Evolutionary conservation across 2,329 filamentous ascomycete genomes (phyloP).

Genomic region (Xylariaceae sp.): DNA sequence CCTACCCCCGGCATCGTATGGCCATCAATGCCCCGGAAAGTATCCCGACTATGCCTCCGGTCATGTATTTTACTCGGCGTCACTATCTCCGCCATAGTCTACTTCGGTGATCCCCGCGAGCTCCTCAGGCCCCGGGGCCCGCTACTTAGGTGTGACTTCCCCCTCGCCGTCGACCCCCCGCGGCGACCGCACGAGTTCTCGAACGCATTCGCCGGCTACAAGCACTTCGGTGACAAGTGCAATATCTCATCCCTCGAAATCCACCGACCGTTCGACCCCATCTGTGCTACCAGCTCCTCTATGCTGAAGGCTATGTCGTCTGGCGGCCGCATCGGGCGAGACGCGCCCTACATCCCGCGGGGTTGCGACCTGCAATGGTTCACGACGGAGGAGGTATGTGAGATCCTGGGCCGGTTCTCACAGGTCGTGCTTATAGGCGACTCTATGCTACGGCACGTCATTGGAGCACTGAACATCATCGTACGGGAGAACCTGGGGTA

Average conservation of each 20-base stretch:
- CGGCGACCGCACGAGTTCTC: constrained; percentile 14
- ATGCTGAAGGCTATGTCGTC: constrained; percentile 39
- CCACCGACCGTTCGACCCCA: constrained; percentile 30
- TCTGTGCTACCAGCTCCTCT: constrained; percentile 33
- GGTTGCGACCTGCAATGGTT: constrained; percentile 45
- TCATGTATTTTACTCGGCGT: neutral
- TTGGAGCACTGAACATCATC: constrained; percentile 42
- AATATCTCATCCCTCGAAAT: constrained; percentile 41
- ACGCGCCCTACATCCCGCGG: constrained; percentile 41
- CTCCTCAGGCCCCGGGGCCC: neutral
- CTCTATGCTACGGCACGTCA: constrained; percentile 44
- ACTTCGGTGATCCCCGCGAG: too few species aligned
- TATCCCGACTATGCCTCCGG: neutral
- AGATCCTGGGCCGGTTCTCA: constrained; percentile 40
- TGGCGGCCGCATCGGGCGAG: constrained; percentile 40
- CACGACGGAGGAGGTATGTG: constrained; percentile 40
- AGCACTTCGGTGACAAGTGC: constrained; percentile 36
- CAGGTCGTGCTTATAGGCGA: constrained; percentile 44
- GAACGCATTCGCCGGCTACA: constrained; percentile 39
- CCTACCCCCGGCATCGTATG: neutral
- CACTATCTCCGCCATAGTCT: neutral
- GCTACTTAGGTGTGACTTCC: neutral
- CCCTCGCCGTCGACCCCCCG: constrained; percentile 1
- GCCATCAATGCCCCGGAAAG: neutral
- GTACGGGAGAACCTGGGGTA: constrained; percentile 42